Evolutionary conservation across 2,329 filamentous ascomycete genomes (phyloP).

Genomic region (Magnaporthales sp.): DNA sequence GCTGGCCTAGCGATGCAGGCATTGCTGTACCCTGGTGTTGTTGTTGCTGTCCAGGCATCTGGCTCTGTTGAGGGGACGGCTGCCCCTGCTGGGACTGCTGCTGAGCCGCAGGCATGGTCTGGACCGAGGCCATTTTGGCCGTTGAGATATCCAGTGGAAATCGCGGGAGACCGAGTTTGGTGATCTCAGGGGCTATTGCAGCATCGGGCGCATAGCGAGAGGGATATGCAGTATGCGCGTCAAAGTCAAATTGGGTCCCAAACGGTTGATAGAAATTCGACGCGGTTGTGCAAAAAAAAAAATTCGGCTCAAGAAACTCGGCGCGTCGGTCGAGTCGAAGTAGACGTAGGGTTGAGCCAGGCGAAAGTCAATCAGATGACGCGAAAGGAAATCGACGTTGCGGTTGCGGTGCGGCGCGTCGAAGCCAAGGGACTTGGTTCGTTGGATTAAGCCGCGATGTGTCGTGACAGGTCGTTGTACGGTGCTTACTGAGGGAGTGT

Average conservation of each 20-base stretch:
- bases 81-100: slow-evolving; percentile 14
- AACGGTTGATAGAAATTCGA: not conserved
- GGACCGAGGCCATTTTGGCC: slow-evolving; percentile 69
- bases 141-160: slow-evolving; percentile 6
- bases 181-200: slow-evolving; percentile 1
- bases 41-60: not conserved
- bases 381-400: not conserved
- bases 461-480: not conserved
- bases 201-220: slow-evolving; percentile 4
- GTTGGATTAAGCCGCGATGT: not conserved
- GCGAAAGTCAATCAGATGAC: not conserved
- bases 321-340: not conserved
- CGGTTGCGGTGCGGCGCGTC: not conserved
- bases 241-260: not conserved
- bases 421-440: not conserved
- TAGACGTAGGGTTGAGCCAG: not conserved
- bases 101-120: slow-evolving; percentile 61
- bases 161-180: slow-evolving; percentile 4
- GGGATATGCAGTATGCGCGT: slow-evolving; percentile 1
- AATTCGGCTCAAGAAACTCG: not conserved
- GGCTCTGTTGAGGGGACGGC: not conserved
- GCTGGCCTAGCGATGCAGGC: slow-evolving; percentile 60
- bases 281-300: not conserved
- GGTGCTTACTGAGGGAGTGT: not conserved
- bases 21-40: slow-evolving; percentile 49